These are phyloP conservation scores for Ogataea pignaliae DNA, from an alignment of 805 yeast species.

Conservation along the genomic window DNA sequence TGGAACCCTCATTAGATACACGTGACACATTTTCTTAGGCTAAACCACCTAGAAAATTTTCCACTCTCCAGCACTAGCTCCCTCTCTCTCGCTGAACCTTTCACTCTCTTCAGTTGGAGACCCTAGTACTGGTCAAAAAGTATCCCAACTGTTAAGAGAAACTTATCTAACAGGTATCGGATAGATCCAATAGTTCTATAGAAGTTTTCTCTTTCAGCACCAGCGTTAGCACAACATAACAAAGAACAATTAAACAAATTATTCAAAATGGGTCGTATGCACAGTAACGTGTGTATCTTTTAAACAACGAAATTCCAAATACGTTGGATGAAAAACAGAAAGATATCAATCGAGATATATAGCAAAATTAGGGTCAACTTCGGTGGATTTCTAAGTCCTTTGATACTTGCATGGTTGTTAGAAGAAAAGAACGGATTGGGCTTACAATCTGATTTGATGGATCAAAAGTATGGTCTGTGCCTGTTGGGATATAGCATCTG, in stretches of 20 bases:
- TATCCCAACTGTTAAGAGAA: no score
- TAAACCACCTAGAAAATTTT: conserved; percentile 3
- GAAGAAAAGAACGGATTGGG: no score
- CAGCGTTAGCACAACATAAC: conserved; percentile 4
- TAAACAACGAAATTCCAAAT: conserved; percentile 7
- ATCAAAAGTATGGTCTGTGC: no score
- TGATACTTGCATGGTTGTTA: no score
- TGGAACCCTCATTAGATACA: conserved; percentile 2
- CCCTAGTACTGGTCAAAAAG: no score
- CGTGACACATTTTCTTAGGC: conserved; percentile 4
- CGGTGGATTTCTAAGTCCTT: conserved; percentile 20
- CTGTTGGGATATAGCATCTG: no score
- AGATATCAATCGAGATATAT: no score
- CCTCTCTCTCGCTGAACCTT: no score
- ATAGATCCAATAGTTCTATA: no score
- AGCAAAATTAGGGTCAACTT: conserved; percentile 30
- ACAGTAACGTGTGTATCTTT: conserved; percentile 81
- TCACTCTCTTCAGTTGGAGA: no score
- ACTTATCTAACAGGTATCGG: no score
- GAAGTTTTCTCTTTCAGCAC: not conserved
- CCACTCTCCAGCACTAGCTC: not conserved
- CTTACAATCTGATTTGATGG: no score
- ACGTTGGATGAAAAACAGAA: conserved; percentile 2
- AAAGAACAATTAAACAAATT: conserved; percentile 32
- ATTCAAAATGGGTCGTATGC: conserved; percentile 98